Evolutionary conservation across 1,284 basidiomycete species (phyloP), one percentile per base, ranked within the genome.

Genomic region (Ustilago tritici): DNA sequence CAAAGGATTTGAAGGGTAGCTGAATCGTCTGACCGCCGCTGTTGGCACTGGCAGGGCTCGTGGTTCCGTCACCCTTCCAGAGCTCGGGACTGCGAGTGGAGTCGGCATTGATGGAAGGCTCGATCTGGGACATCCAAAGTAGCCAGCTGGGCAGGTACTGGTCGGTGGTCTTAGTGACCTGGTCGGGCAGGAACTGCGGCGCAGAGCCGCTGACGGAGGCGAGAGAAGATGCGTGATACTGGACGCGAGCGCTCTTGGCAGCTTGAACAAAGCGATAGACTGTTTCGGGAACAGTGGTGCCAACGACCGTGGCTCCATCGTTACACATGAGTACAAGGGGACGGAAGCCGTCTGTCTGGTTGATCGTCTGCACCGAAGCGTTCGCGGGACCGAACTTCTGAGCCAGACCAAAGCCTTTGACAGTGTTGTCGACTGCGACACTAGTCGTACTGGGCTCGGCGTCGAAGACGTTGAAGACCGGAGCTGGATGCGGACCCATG

Each of bases 251-350:
- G 43, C 59, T 77, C 43, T 77, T 73, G 4, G 47, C 66, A 10
- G 75, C 75, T 40, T 72, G 65, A 1, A 77, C 46, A 17, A 70
- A 73, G 8, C 75, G 63, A 31, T 66, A 77, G 49, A 73, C 70
- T 3, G 57, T 56, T 53, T 77, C 75, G 36, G 67, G 66, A 0
- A 77, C 70, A 1, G 59, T 66, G 8, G 60, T 61, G 31, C 70
- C 75, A 2, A 65, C 70, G 0, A 73, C 64, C 0, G 70, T 72
- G 4, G 67, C 75, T 14, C 75, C 75, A 28, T 77, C 70, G 61
- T 77, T 69, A 43, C 70, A 70, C 75, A 77, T 73, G 19, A 77
- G 64, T 49, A 77, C 75, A 9, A 77, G 60, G 1, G 75, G 75
- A n/a, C 74, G 54, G 56, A 71, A 76, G 3, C 74, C 69, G 17